A percentile compares a stretch with the other conserved stretches of the same genome.
Conservation (phyloP, 2,329 filamentous ascomycete genomes). For the Aspergillus melleus region DNA sequence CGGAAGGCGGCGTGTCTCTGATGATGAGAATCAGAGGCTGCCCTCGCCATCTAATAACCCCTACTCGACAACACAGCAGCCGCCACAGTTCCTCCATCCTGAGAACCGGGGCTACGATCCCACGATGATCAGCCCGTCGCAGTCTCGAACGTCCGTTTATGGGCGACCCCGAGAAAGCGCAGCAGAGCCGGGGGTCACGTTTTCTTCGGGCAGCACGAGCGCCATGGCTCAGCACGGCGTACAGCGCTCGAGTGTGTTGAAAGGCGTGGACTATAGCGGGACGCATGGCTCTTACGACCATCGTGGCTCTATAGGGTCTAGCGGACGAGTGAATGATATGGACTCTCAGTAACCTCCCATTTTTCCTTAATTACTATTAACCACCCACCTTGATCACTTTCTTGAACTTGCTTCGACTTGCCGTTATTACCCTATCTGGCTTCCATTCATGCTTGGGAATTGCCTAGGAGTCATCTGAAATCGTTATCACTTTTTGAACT, state of each 20-base stretch:
- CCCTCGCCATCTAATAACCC: slow-evolving; percentile 18
- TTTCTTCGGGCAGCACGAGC: slow-evolving; percentile 19
- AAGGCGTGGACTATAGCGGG: slow-evolving; percentile 16
- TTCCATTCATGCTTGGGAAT: neutral
- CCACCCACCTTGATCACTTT: neutral
- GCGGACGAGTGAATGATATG: slow-evolving; percentile 27
- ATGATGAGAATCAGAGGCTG: slow-evolving; percentile 15
- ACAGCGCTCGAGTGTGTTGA: slow-evolving; percentile 19
- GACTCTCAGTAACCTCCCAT: slow-evolving; percentile 33
- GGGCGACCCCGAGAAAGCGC: slow-evolving; percentile 16
- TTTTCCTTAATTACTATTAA: slow-evolving; percentile 7
- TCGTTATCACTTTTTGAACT: slow-evolving; percentile 10
- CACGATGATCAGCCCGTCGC: slow-evolving; percentile 12
- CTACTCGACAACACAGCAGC: slow-evolving; percentile 21
- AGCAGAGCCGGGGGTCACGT: slow-evolving; percentile 24
- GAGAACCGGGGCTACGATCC: slow-evolving; percentile 21
- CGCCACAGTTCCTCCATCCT: slow-evolving; percentile 24
- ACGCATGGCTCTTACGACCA: slow-evolving; percentile 22
- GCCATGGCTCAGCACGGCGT: slow-evolving; percentile 18
- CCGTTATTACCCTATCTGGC: neutral
- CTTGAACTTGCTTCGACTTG: neutral
- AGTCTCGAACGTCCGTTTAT: slow-evolving; percentile 18
- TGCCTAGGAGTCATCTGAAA: neutral
- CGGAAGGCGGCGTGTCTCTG: slow-evolving; percentile 13
- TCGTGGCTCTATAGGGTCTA: slow-evolving; percentile 26